A percentile compares a stretch with the other conserved stretches of the same genome.
These are phyloP conservation scores for Paecilomyces formosus DNA, from an alignment of 2,329 filamentous ascomycete species.

Conservation along the genomic window DNA sequence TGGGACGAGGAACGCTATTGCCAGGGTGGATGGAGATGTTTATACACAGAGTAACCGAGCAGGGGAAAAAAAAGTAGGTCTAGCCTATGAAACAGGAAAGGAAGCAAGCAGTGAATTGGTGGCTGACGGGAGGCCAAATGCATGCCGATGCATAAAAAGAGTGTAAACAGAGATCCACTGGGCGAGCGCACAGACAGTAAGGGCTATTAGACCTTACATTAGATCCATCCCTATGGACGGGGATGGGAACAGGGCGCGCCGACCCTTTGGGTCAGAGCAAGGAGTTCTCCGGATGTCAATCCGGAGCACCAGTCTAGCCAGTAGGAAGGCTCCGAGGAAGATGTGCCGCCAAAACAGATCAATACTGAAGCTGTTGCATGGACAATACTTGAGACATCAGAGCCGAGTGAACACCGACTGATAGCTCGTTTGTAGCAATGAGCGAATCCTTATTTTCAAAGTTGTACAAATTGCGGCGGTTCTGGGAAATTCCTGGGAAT, in stretches of 20 bases:
- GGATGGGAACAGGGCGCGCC: slow-evolving; percentile 18
- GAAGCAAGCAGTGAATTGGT: slow-evolving; percentile 13
- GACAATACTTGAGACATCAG: background rate
- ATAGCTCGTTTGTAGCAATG: background rate
- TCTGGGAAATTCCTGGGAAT: background rate
- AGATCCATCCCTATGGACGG: slow-evolving; percentile 28
- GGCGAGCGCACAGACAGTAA: slow-evolving; percentile 24
- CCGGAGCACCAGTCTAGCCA: background rate
- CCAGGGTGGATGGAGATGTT: slow-evolving; percentile 18
- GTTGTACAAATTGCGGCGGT: background rate
- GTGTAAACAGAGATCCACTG: slow-evolving; percentile 29
- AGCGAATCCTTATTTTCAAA: background rate
- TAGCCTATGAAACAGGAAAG: slow-evolving; percentile 2
- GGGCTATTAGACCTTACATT: slow-evolving; percentile 33
- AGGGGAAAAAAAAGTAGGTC: slow-evolving; percentile 1
- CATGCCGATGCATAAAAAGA: slow-evolving; percentile 28
- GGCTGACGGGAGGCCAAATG: slow-evolving; percentile 21
- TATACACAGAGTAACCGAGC: slow-evolving; percentile 20
- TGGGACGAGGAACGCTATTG: background rate
- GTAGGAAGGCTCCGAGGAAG: background rate
- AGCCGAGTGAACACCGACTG: background rate
- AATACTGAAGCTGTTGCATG: background rate
- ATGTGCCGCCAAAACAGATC: background rate
- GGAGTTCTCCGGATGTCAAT: slow-evolving; percentile 3
- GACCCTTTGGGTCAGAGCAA: slow-evolving; percentile 22